These are phyloP conservation scores for Astrothelium macrocarpum DNA, from an alignment of 495 filamentous ascomycete species.

Conservation along the genomic window DNA sequence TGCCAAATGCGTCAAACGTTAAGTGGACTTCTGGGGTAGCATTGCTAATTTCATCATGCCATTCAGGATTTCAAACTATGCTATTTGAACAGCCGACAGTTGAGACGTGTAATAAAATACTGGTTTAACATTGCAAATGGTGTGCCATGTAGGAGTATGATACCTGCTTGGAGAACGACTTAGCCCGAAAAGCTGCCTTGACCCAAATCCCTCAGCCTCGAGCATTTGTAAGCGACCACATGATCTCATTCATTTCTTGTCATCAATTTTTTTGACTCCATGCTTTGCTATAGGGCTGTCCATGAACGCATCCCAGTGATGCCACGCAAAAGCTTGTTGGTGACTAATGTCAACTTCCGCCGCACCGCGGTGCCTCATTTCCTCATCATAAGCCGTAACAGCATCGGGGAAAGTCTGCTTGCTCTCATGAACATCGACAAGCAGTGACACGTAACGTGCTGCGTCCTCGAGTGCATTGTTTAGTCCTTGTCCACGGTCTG, in stretches of 20 bases:
- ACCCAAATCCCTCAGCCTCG: neutral
- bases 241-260: neutral
- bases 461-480: conserved; percentile 10
- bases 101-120: too few species aligned
- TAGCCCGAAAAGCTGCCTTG: too few species aligned
- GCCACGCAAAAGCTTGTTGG: conserved; percentile 1
- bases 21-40: neutral
- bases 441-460: neutral
- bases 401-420: neutral
- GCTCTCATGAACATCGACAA: neutral
- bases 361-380: conserved; percentile 8
- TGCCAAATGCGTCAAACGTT: neutral
- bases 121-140: too few species aligned
- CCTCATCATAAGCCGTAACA: conserved; percentile 7
- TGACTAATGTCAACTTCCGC: conserved; percentile 3
- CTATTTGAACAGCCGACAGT: neutral
- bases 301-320: neutral
- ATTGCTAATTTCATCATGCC: neutral
- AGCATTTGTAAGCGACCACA: neutral
- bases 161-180: too few species aligned
- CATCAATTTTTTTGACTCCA: neutral
- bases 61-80: neutral
- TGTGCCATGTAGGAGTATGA: neutral
- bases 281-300: neutral
- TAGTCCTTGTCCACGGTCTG: conserved; percentile 6